Percentiles rank a stretch among this genome's conserved stretches.
phyloP scores from a whole-genome alignment of 2,329 filamentous ascomycete species.

The Ophiostoma ips region DNA sequence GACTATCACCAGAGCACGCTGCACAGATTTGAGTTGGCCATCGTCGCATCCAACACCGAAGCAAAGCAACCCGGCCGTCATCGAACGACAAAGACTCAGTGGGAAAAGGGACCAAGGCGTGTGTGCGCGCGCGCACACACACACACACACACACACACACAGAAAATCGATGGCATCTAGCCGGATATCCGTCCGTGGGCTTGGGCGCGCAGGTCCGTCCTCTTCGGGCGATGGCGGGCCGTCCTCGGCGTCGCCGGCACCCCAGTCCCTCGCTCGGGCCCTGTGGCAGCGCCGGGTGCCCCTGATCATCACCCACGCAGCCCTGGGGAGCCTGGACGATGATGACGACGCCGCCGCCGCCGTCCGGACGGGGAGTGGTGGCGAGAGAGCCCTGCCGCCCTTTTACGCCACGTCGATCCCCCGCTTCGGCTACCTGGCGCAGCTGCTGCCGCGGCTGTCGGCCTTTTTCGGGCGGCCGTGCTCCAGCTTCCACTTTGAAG shows the following conservation, averaged over 20 bases:
- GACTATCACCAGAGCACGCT: background rate
- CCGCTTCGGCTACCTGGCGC: slow-evolving; percentile 45
- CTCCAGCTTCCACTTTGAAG: slow-evolving; percentile 45
- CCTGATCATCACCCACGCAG: slow-evolving; percentile 38
- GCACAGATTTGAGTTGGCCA: no score
- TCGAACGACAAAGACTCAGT: no score
- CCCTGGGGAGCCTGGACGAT: slow-evolving; percentile 10
- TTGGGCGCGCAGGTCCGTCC: background rate
- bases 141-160: no score
- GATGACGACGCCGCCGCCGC: background rate
- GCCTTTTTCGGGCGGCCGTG: slow-evolving; percentile 39
- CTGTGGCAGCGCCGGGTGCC: slow-evolving; percentile 43
- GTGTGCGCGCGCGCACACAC: no score
- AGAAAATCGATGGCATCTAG: background rate
- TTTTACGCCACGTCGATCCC: slow-evolving; percentile 38
- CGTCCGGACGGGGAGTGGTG: background rate
- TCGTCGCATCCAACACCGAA: background rate
- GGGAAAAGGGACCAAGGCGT: no score
- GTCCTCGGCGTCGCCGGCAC: background rate
- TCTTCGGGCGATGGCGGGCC: background rate
- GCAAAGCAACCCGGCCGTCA: no score
- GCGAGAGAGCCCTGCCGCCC: background rate
- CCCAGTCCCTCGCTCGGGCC: slow-evolving; percentile 24
- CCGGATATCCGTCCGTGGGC: background rate
- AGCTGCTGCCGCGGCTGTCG: slow-evolving; percentile 40